Conservation (phyloP, 768 basidiomycete genomes). For the Hygrocybe coccinea region DNA sequence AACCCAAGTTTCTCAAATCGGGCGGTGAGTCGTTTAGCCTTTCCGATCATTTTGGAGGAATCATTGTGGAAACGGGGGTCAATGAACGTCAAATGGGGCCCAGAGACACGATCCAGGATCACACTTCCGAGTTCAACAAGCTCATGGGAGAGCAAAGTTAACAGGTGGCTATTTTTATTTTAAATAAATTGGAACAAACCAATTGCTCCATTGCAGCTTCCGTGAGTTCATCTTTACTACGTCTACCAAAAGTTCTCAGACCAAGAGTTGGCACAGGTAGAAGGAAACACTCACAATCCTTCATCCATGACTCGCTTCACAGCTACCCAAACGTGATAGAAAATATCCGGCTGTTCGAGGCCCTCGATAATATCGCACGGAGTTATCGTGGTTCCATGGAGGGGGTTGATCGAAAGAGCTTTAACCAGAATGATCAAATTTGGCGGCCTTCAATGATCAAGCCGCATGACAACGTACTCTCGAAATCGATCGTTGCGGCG, state of each 20-base stretch:
- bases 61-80: slow-evolving; percentile 45
- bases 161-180: background rate
- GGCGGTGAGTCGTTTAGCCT: slow-evolving; percentile 38
- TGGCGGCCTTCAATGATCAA: background rate
- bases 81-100: slow-evolving; percentile 48
- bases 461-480: slow-evolving; percentile 32
- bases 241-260: background rate
- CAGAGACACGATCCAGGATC: slow-evolving; percentile 41
- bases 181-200: slow-evolving; percentile 20
- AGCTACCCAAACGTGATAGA: slow-evolving; percentile 31
- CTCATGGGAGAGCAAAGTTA: slow-evolving; percentile 27
- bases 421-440: background rate
- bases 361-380: slow-evolving; percentile 17
- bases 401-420: slow-evolving; percentile 21
- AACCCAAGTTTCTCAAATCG: slow-evolving; percentile 41
- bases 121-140: slow-evolving; percentile 46
- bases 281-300: slow-evolving; percentile 7
- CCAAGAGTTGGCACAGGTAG: background rate
- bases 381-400: slow-evolving; percentile 28
- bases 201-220: slow-evolving; percentile 22
- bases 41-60: slow-evolving; percentile 34
- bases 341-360: slow-evolving; percentile 17
- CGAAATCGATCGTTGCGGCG: slow-evolving; percentile 41
- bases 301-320: slow-evolving; percentile 26
- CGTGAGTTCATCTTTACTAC: slow-evolving; percentile 1